Base-by-base conservation (phyloP, 495 filamentous ascomycete species). In the Mytilinidion resinicola region DNA sequence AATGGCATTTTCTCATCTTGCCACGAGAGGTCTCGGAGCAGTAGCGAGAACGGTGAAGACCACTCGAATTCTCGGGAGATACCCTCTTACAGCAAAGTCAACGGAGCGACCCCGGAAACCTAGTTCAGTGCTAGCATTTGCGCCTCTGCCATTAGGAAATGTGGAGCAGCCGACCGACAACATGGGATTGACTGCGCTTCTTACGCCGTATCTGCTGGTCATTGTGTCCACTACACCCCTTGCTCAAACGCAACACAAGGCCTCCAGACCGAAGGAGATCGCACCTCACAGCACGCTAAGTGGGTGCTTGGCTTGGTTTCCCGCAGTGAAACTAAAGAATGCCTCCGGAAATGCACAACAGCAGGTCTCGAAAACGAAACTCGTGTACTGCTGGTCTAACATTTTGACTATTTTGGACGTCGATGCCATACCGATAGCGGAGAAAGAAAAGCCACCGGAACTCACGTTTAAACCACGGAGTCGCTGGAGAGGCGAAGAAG, bases 321-420 rank as follows among this genome's bases (percentile, higher is more conserved):
- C 93, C 4, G 89, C 90, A 3, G 93, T 96, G 51, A 93, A 88
- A 64, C 74, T 97, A 39, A 98, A 96, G 71, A 81, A 83, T 21
- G 79, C 82, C 41, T 84, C 87, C 49, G 69, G 68, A 33, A 72
- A 75, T 35, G 71, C 68, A 0, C 77, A 75, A 1, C 74, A 77
- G 44, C 74, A 74, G 1, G 68, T 73, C 36, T 90, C 88, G 14
- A 83, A 83, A 66, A 84, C 86, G 44, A 97, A 96, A 69, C 78
- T 99, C n/a, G 91, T 89, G 1, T 99, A 97, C 72, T 96, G 90
- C 67, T 99, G 93, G 95, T 96, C 91, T 10, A 96, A 96, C 66
- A 82, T 97, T 33, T 75, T 99, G 56, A 96, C 92, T 0, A 85
- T 97, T 17, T 69, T 97, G 21, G 95, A 99, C 56, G 80, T 96